A percentile compares a stretch with the other conserved stretches of the same genome.
These are phyloP conservation scores for Fraxinus excelsior DNA, from an alignment of 257 asterid species.

Conservation along the genomic window DNA sequence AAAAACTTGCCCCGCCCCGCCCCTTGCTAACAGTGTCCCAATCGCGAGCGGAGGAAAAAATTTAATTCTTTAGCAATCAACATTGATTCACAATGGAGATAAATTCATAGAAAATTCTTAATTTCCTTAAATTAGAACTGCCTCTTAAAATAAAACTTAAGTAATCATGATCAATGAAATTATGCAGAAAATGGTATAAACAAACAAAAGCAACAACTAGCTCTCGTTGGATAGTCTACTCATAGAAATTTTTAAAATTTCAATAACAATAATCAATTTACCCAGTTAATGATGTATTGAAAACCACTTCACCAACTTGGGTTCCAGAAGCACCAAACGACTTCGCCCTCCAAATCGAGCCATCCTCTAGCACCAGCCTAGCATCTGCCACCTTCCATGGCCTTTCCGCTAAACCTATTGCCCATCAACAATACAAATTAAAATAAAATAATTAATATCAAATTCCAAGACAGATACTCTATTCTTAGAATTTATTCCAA, in stretches of 20 bases:
- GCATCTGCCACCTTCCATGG: slow-evolving; percentile 99
- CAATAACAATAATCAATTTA: slow-evolving; percentile 3
- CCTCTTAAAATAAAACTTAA: too few species aligned
- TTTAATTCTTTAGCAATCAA: not conserved
- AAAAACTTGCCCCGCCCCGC: not conserved
- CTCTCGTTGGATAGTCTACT: not conserved
- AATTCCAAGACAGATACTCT: not conserved
- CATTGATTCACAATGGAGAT: not conserved
- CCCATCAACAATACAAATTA: not conserved
- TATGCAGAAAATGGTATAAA: not conserved
- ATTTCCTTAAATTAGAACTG: too few species aligned
- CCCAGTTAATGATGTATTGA: slow-evolving; percentile 95
- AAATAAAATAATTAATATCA: not conserved
- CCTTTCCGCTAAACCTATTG: slow-evolving; percentile 50
- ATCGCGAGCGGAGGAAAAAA: not conserved
- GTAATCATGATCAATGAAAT: not conserved
- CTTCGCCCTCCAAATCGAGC: slow-evolving; percentile 90
- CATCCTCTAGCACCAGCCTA: slow-evolving; percentile 89
- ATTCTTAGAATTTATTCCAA: not conserved
- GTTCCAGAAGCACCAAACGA: slow-evolving; percentile 98
- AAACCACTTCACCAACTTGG: slow-evolving; percentile 98
- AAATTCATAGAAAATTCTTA: not conserved
- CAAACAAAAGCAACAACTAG: not conserved
- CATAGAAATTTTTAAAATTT: not conserved
- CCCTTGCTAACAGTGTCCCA: not conserved